These are phyloP conservation scores for Leishmania mexicana DNA, from an alignment of 208 protist species.

Conservation along the genomic window DNA sequence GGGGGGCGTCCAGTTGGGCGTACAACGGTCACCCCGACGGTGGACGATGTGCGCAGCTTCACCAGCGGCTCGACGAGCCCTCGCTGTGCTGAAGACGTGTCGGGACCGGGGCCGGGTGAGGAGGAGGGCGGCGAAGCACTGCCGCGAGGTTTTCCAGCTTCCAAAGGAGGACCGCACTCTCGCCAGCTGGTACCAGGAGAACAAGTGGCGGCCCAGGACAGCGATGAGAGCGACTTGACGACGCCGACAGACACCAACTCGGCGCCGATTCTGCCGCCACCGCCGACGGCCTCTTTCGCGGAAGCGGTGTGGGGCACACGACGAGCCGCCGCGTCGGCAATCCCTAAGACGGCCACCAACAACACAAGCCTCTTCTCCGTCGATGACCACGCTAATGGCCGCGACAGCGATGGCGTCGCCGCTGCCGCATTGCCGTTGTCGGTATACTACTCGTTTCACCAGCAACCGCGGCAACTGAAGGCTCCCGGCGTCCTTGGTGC, in stretches of 20 bases:
- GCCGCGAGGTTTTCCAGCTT: not conserved
- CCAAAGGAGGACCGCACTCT: not conserved
- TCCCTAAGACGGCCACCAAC: not conserved
- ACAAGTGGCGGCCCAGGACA: not conserved
- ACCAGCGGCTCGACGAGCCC: not conserved
- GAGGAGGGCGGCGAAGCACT: not conserved
- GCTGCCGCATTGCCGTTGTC: not conserved
- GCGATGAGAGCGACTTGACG: slow-evolving; percentile 11
- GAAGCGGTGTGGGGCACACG: slow-evolving; percentile 13
- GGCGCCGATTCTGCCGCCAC: slow-evolving; percentile 15
- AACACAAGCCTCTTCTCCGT: not conserved
- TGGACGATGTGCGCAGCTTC: not conserved
- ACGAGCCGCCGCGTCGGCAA: not conserved
- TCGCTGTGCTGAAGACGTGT: not conserved
- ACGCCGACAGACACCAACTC: slow-evolving; percentile 30
- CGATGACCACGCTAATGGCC: not conserved
- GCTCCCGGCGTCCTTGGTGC: not conserved
- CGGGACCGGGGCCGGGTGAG: not conserved
- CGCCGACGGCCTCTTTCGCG: slow-evolving; percentile 16
- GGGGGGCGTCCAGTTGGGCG: not conserved
- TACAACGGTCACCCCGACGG: not conserved
- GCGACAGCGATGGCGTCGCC: not conserved
- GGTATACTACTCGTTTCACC: not conserved
- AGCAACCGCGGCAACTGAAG: not conserved
- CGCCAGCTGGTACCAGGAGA: not conserved